phyloP scores from a whole-genome alignment of 2,329 filamentous ascomycete genomes.

The Exophiala calicioides region DNA sequence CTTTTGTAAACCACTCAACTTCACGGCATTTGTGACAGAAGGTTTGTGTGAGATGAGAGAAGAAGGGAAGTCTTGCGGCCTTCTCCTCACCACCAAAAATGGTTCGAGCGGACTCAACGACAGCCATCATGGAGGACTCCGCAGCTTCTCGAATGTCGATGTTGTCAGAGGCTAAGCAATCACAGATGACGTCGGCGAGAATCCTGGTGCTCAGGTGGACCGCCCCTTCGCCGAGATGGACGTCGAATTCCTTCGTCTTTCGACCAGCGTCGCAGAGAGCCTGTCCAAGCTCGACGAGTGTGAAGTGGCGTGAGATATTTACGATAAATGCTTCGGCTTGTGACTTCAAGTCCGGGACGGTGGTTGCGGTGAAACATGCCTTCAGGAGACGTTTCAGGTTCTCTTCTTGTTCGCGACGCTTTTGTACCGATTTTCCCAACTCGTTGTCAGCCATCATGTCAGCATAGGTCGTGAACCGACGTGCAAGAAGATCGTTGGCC shows the following conservation, averaged over 20 bases:
- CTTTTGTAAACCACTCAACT: constrained; percentile 98
- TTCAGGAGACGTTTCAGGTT: constrained; percentile 85
- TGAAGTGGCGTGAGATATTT: constrained; percentile 85
- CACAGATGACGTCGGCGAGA: constrained; percentile 84
- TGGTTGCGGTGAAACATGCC: constrained; percentile 81
- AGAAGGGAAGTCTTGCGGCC: constrained; percentile 78
- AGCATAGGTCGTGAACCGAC: constrained; percentile 69
- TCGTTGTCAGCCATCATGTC: constrained; percentile 72
- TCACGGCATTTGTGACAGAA: constrained; percentile 96
- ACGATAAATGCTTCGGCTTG: constrained; percentile 74
- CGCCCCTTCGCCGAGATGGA: constrained; percentile 80
- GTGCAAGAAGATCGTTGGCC: constrained; percentile 77
- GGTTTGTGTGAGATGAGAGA: constrained; percentile 74
- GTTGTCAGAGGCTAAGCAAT: constrained; percentile 85
- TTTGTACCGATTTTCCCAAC: constrained; percentile 77
- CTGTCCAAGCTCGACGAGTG: constrained; percentile 82
- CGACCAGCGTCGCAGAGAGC: constrained; percentile 81
- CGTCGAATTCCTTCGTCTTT: constrained; percentile 75
- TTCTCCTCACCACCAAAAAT: constrained; percentile 76
- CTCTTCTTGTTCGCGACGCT: constrained; percentile 81
- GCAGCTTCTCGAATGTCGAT: constrained; percentile 78
- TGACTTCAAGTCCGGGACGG: constrained; percentile 74
- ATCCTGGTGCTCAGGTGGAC: constrained; percentile 83
- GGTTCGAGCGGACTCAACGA: constrained; percentile 72
- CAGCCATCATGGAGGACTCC: constrained; percentile 72